Percentiles rank a stretch among this genome's conserved stretches.
These are phyloP conservation scores for Marasmius sp. DNA, from an alignment of 1,284 basidiomycete genomes.

Conservation along the genomic window DNA sequence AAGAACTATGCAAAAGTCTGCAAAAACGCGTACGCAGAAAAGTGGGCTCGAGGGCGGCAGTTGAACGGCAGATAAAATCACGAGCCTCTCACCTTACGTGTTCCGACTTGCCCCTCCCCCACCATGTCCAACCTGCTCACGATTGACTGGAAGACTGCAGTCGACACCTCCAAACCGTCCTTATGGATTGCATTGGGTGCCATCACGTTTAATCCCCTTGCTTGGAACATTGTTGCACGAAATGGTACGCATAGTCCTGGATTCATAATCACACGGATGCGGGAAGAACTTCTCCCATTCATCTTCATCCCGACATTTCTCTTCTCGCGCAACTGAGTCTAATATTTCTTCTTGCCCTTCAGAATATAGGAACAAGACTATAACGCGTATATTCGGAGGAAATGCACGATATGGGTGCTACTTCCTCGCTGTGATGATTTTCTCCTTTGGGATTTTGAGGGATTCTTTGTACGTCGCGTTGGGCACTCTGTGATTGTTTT, in stretches of 20 bases:
- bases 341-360: background rate
- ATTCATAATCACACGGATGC: background rate
- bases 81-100: background rate
- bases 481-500: background rate
- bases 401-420: slow-evolving; percentile 77
- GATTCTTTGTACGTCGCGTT: slow-evolving; percentile 73
- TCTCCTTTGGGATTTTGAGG: slow-evolving; percentile 81
- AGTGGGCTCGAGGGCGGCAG: too few species aligned
- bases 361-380: slow-evolving; percentile 89
- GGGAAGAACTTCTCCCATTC: background rate
- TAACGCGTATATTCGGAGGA: slow-evolving; percentile 77
- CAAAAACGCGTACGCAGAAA: too few species aligned
- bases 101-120: background rate
- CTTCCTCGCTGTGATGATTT: slow-evolving; percentile 88
- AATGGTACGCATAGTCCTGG: slow-evolving; percentile 64
- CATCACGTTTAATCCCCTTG: slow-evolving; percentile 88
- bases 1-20: too few species aligned
- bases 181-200: slow-evolving; percentile 63
- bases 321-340: background rate
- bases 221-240: slow-evolving; percentile 94
- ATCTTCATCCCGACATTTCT: background rate
- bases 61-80: too few species aligned
- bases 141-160: slow-evolving; percentile 15
- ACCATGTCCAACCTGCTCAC: background rate
- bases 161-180: slow-evolving; percentile 68